A percentile compares a stretch with the other conserved stretches of the same genome.
Evolutionary conservation across 306 rosid species (phyloP).

Genomic region (Abrus precatorius): DNA sequence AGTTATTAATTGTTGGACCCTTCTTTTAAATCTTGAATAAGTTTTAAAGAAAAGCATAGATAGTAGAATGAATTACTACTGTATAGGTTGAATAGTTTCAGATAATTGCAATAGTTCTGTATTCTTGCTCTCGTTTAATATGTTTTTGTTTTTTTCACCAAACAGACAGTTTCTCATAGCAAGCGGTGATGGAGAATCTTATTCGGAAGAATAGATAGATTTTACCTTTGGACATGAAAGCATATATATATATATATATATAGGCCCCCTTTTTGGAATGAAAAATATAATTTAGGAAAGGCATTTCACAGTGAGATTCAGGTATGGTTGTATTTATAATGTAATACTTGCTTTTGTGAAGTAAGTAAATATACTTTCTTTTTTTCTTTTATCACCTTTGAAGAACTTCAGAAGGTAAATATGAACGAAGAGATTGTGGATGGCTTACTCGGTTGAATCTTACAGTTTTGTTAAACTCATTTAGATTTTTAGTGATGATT

Average conservation of each 20-base stretch:
- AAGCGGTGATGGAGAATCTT: slow-evolving; percentile 44
- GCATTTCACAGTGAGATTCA: slow-evolving; percentile 41
- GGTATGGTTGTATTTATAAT: slow-evolving; percentile 54
- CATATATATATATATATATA: slow-evolving; percentile 37
- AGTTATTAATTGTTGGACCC: neutral
- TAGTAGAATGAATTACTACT: neutral
- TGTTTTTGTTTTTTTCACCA: neutral
- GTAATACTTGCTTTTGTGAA: slow-evolving; percentile 49
- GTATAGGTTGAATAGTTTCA: neutral
- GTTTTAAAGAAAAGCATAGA: neutral
- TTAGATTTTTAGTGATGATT: slow-evolving; percentile 10
- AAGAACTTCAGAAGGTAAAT: slow-evolving; percentile 38
- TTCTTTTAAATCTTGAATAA: neutral
- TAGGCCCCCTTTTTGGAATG: slow-evolving; percentile 34
- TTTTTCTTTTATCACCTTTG: slow-evolving; percentile 24
- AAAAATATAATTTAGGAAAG: slow-evolving; percentile 39
- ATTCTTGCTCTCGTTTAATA: slow-evolving; percentile 4
- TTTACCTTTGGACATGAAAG: slow-evolving; percentile 52
- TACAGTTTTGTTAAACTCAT: slow-evolving; percentile 20
- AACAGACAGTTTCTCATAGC: slow-evolving; percentile 61
- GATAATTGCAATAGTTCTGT: slow-evolving; percentile 11
- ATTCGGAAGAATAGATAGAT: slow-evolving; percentile 43
- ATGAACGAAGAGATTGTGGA: slow-evolving; percentile 39
- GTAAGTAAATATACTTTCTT: slow-evolving; percentile 21
- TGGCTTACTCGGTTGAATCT: slow-evolving; percentile 40